Evolutionary conservation across 1,139 yeast genomes (phyloP).

Genomic region (Kazachstania sp.): DNA sequence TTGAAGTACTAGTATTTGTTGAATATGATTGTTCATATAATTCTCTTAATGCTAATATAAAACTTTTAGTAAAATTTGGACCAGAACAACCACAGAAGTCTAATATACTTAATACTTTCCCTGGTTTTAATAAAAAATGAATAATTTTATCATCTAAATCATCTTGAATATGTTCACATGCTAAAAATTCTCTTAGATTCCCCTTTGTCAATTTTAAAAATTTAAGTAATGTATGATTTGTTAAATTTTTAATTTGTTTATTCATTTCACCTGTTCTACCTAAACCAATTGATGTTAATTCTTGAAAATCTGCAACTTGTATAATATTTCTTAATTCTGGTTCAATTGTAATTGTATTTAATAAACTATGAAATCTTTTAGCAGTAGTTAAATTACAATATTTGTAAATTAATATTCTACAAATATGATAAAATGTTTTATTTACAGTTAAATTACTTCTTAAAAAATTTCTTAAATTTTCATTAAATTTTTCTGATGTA

Average conservation of each 20-base stretch:
- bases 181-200: conserved; percentile 67
- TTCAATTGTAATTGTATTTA: conserved; percentile 44
- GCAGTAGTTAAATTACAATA: conserved; percentile 60
- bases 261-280: conserved; percentile 89
- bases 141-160: conserved; percentile 63
- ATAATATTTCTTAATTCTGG: conserved; percentile 57
- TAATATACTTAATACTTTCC: conserved; percentile 54
- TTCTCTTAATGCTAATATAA: conserved; percentile 30
- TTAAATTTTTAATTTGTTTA: conserved; percentile 84
- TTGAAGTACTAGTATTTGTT: conserved; percentile 2
- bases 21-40: conserved; percentile 20
- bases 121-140: conserved; percentile 49
- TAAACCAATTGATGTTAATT: conserved; percentile 80
- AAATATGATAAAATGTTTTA: conserved; percentile 32
- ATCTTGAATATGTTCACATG: conserved; percentile 77
- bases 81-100: conserved; percentile 90
- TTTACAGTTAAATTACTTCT: conserved; percentile 33
- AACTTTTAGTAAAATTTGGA: conserved; percentile 53
- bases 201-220: conserved; percentile 57
- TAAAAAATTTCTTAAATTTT: conserved; percentile 31
- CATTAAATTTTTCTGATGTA: conserved; percentile 30
- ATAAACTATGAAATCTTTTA: conserved; percentile 66
- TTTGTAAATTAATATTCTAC: conserved; percentile 31
- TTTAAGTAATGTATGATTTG: conserved; percentile 56
- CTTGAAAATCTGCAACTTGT: conserved; percentile 75